Base-by-base conservation (phyloP, 768 basidiomycete genomes). In the Lentinus tigrinus region DNA sequence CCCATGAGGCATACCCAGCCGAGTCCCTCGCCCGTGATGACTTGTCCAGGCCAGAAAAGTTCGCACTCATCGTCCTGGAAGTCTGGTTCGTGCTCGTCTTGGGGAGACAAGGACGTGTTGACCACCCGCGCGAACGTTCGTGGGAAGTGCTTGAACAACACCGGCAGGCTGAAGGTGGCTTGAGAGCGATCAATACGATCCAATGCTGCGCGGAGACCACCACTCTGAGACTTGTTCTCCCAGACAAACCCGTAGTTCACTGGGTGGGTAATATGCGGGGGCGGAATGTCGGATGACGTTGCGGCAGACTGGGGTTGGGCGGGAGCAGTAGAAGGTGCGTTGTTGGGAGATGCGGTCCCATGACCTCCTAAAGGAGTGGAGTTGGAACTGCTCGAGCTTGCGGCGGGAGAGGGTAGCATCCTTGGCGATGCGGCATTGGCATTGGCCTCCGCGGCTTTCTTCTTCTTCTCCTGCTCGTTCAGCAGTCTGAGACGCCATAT, bases 1-100 rank as follows among this genome's bases (percentile, higher is more conserved):
- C 89, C 90, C 84, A 93, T 87, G 27, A 88, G 76, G 70, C 90
- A 92, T n/a, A 91, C 84, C 91, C 91, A 93, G 21, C 87, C 91
- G 28, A 93, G 77, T 48, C 91, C 91, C 70, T 90, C 87, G 42
- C 88, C 89, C 28, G 81, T 87, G 57, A 85, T 76, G 36, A 81
- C 77, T 65, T 89, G 86, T 42, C 85, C 85, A 0, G 90, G 91
- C 91, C 90, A 92, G 67, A 84, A 89, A n/a, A 93, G 75, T 66
- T 92, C 91, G 62, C 90, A 88, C 69, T 91, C 90, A 62, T 91
- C 88, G 64, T 93, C 91, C 69, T 92, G 90, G 52, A 92, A 83
- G 62, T 92, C 90, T 11, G 88, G 87, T 60, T 91, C 89, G 54
- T 87, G 80, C 69, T 93, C 90, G 62, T 93, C 90, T 16, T 78